Evolutionary conservation across 2,329 filamentous ascomycete species (phyloP), one percentile per base, ranked within the genome.

Genomic region (Cercospora sp.): DNA sequence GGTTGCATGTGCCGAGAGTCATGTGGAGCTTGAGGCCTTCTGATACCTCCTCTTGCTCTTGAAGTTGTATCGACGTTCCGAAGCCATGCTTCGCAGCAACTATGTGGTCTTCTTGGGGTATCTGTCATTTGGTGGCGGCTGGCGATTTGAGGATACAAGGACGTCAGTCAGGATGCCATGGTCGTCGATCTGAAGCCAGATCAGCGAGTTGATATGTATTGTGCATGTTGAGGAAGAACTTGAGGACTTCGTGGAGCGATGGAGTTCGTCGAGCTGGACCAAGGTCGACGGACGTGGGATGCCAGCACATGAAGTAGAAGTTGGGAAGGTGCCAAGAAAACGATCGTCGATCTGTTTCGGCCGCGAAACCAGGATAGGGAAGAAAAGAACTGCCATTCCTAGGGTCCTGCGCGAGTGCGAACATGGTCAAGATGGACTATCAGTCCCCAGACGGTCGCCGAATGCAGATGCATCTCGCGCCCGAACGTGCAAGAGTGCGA

Each of bases 271-370:
- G 43, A 49, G 43, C 43, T 49, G 43, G 37, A 43, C 37, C 37
- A 43, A 43, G 37, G 37, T 43, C 37, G 37, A 43, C 37, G 37
- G 37, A 43, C 37, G 37, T 43, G 37, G 37, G 37, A 43, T 43
- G n/a, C 43, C 18, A 49, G 43, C 43, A 49, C 43, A 51, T 51
- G 45, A 51, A 51, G 45, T 51, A 51, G 21, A 12, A 51, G 45
- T 51, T 51, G 45, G 18, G 3, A 10, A 51, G 18, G 45, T 34
- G 53, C 53, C 53, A 58, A 58, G 53, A 58, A 18, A 32, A 9
- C 26, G 53, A 58, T 58, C 53, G 53, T 58, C 53, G 53, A 30
- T 58, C 53, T 58, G 53, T 58, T 58, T 58, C 53, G 53, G 53
- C 53, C 53, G 53, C 53, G 53, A 58, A 58, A 58, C 53, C 53